These are phyloP conservation scores for Torrubiella hemipterigena DNA, from an alignment of 2,329 filamentous ascomycete genomes.

Conservation along the genomic window DNA sequence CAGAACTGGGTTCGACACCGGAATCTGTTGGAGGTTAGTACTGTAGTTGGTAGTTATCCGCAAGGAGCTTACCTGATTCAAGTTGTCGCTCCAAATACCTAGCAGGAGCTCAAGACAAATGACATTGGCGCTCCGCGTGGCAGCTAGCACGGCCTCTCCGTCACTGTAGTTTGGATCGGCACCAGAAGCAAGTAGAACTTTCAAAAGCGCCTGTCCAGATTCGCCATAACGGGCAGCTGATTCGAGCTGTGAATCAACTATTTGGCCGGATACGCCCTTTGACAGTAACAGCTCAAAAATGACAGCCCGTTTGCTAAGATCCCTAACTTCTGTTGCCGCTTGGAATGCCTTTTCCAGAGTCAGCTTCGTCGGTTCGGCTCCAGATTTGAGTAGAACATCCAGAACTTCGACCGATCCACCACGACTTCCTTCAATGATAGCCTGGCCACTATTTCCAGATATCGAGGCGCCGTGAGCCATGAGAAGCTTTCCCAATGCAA, in stretches of 20 bases:
- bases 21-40: slow-evolving; percentile 21
- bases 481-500: slow-evolving; percentile 36
- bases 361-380: slow-evolving; percentile 22
- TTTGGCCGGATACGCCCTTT: slow-evolving; percentile 36
- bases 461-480: slow-evolving; percentile 39
- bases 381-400: slow-evolving; percentile 33
- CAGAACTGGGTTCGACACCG: slow-evolving; percentile 33
- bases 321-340: slow-evolving; percentile 39
- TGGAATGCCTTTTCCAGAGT: slow-evolving; percentile 41
- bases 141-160: slow-evolving; percentile 43
- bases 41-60: slow-evolving; percentile 4
- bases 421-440: slow-evolving; percentile 41
- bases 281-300: slow-evolving; percentile 39
- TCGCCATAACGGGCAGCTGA: slow-evolving; percentile 40
- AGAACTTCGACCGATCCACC: slow-evolving; percentile 37
- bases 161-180: slow-evolving; percentile 43
- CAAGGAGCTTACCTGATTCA: slow-evolving; percentile 24
- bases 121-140: slow-evolving; percentile 37
- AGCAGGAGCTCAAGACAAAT: slow-evolving; percentile 38
- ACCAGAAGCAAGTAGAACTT: slow-evolving; percentile 36
- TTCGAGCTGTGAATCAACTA: slow-evolving; percentile 39
- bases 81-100: slow-evolving; percentile 28
- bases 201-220: slow-evolving; percentile 33
- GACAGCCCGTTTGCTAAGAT: slow-evolving; percentile 33
- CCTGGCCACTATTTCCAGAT: slow-evolving; percentile 38